Conservation (phyloP, 192 early-diverging fungal genomes). For the Coemansia sp. region DNA sequence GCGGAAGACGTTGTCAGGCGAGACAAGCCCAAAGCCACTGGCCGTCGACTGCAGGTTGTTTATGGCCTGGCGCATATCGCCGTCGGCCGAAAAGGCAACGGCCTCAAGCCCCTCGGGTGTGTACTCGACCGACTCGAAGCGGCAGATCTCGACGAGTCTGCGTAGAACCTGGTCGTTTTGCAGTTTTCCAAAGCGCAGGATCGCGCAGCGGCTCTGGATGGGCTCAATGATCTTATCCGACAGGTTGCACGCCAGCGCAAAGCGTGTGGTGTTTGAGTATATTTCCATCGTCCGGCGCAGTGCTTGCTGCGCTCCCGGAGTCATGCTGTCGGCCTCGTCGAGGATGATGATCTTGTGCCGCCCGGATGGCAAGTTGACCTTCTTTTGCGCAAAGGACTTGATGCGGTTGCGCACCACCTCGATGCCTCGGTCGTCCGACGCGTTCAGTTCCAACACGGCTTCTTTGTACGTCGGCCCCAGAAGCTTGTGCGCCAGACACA, state of each 20-base stretch:
- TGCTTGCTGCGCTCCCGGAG: slow-evolving; percentile 93
- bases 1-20: slow-evolving; percentile 90
- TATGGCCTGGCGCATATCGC: slow-evolving; percentile 98
- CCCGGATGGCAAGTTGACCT: slow-evolving; percentile 89
- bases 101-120: slow-evolving; percentile 89
- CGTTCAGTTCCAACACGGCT: slow-evolving; percentile 95
- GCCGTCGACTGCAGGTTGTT: slow-evolving; percentile 93
- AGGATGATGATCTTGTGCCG: slow-evolving; percentile 89
- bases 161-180: slow-evolving; percentile 76
- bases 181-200: slow-evolving; percentile 81
- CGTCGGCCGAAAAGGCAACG: slow-evolving; percentile 93
- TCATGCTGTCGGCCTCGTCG: slow-evolving; percentile 99
- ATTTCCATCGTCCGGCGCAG: slow-evolving; percentile 98
- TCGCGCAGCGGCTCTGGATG: slow-evolving; percentile 94
- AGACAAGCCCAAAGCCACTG: slow-evolving; percentile 83
- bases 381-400: slow-evolving; percentile 99
- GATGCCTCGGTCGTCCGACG: slow-evolving; percentile 96
- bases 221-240: slow-evolving; percentile 98
- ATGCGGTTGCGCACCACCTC: slow-evolving; percentile 95
- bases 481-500: slow-evolving; percentile 88
- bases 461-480: slow-evolving; percentile 85
- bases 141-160: slow-evolving; percentile 82
- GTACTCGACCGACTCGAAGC: slow-evolving; percentile 80
- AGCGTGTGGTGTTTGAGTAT: slow-evolving; percentile 92
- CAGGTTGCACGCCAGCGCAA: slow-evolving; percentile 95